A percentile compares a stretch with the other conserved stretches of the same genome.
Conservation (phyloP, 805 yeast genomes). For the Candida nemodendra region DNA sequence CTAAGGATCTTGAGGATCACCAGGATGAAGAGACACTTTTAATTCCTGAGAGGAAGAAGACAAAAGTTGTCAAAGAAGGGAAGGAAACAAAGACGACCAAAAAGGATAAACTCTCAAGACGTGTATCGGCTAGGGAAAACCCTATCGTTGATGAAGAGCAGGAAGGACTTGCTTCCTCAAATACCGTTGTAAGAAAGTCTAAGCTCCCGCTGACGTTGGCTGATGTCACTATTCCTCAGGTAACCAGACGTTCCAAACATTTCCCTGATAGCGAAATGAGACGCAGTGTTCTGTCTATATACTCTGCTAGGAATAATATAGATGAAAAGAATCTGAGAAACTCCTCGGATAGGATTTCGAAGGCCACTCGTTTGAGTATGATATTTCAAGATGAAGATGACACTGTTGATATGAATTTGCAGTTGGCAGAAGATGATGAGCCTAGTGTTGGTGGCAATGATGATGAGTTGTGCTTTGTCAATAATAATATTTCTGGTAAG, state of each 20-base stretch:
- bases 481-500: constrained; percentile 25
- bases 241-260: constrained; percentile 63
- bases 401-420: constrained; percentile 26
- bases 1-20: constrained; percentile 27
- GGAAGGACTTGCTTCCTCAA: constrained; percentile 10
- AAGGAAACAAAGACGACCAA: constrained; percentile 24
- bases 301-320: constrained; percentile 52
- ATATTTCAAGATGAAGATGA: constrained; percentile 26
- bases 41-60: constrained; percentile 25
- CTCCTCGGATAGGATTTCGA: constrained; percentile 16
- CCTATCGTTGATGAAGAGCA: constrained; percentile 13
- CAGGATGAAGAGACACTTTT: constrained; percentile 5
- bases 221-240: constrained; percentile 67
- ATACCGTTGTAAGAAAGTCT: constrained; percentile 21
- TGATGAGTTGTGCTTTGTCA: constrained; percentile 33
- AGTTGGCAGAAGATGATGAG: constrained; percentile 2
- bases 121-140: constrained; percentile 4
- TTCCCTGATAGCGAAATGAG: constrained; percentile 65
- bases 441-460: constrained; percentile 12
- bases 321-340: constrained; percentile 14
- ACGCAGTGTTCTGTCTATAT: constrained; percentile 67
- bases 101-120: constrained; percentile 1
- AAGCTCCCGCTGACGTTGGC: constrained; percentile 51
- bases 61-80: constrained; percentile 38
- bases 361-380: constrained; percentile 30